Base-by-base conservation (phyloP, 768 basidiomycete genomes). In the Mycena metata region DNA sequence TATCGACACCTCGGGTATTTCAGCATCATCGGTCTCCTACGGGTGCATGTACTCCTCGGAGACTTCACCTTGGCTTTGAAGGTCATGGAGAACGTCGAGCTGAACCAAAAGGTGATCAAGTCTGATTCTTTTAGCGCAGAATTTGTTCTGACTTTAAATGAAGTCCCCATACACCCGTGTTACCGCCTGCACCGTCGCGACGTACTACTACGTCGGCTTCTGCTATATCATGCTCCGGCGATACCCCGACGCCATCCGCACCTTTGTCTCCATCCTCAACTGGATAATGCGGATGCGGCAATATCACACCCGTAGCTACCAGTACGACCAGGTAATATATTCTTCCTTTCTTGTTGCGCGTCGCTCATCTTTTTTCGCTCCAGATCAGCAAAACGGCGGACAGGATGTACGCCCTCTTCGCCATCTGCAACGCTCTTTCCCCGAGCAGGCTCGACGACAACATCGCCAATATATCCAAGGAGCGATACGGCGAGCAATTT, bases 331-430 rank as follows among this genome's bases (percentile, higher is more conserved):
- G 85, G 94, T 93, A 68, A 39, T 82, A 66, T 15, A 15, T 30
- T 17, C 26, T 8, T 41, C 49, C n/a, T 42, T 50, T 12, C 30
- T 43, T 45, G 46, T 24, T 35, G 41, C 47, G 50, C 59, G 64
- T 52, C 52, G n/a, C 60, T 36, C 41, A 21, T 55, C n/a, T 50
- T 19, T 42, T 47, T 19, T 33, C 30, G 26, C 5, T 54, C 23
- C 9, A 95, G 94, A 98, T 99, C 81, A 96, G 92, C 83, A 98
- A 98, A 85, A 96, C 94, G 19, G 96, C 95, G 4, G 98, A 99
- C 76, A 85, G 98, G 51, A 99, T 99, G 96, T 97, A 98, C 75
- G 96, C 96, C 7, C 80, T 99, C 36, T 94, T 98, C 69, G 95
- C 96, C 9, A 90, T 99, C 67, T 97, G 96, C 82, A 93, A 95